phyloP scores from a whole-genome alignment of 768 basidiomycete species.

The Pisolithus microcarpus region DNA sequence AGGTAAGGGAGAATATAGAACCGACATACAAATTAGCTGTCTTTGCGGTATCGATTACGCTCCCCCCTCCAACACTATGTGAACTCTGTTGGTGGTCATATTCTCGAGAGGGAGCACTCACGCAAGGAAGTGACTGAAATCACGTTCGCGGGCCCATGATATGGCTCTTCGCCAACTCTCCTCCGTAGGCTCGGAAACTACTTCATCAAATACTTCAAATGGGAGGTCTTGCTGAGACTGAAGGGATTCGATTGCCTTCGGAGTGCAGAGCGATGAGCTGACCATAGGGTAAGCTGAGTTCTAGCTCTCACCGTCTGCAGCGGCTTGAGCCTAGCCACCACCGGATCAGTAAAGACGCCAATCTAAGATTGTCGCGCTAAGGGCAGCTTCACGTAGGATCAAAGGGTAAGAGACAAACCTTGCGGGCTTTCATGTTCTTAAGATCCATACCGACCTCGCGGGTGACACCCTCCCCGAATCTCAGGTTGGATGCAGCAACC shows the following conservation, averaged over 20 bases:
- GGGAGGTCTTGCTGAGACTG: slow-evolving; percentile 68
- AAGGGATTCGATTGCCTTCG: slow-evolving; percentile 71
- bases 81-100: slow-evolving; percentile 1
- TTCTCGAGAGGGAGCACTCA: slow-evolving; percentile 30
- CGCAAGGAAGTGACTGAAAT: slow-evolving; percentile 94
- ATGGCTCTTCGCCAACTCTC: slow-evolving; percentile 86
- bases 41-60: slow-evolving; percentile 94
- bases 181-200: slow-evolving; percentile 89
- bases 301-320: slow-evolving; percentile 62
- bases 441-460: slow-evolving; percentile 90
- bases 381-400: not conserved
- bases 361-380: slow-evolving; percentile 42
- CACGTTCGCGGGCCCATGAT: slow-evolving; percentile 73
- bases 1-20: not conserved
- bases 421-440: slow-evolving; percentile 86
- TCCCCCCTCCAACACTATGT: slow-evolving; percentile 80
- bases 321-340: slow-evolving; percentile 71
- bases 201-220: slow-evolving; percentile 76
- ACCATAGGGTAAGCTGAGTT: not conserved
- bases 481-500: slow-evolving; percentile 82
- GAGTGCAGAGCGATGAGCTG: not conserved
- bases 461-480: slow-evolving; percentile 88
- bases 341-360: slow-evolving; percentile 89
- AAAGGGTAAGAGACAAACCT: slow-evolving; percentile 38
- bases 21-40: slow-evolving; percentile 76